Base-by-base conservation (phyloP, 176 grass and related monocot genomes). In the Pontederia crassipes region DNA sequence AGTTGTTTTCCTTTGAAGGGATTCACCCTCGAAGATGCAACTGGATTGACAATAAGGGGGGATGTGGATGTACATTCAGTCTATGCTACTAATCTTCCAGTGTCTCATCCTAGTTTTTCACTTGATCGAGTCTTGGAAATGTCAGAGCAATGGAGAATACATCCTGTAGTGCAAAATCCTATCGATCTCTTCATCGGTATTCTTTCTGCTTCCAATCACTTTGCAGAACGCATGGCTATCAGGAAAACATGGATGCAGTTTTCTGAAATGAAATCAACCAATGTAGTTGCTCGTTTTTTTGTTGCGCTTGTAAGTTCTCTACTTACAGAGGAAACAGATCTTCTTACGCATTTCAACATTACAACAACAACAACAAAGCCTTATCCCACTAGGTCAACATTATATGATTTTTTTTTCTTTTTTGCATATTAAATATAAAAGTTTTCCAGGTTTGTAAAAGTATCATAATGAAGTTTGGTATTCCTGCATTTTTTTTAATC, bases 191-290 rank as follows among this genome's bases (percentile, higher is more conserved):
- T 98, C 60, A 79, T 98, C 55, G 93, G 93, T 53, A 80, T 98
- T 78, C 68, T 98, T 18, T 98, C 87, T 56, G 79, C 93, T 48
- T 88, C 87, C 0, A 98, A 98, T 78, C 93, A 98, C 71, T 98
- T 98, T 27, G 93, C 87, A 45, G 93, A 98, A 59, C 82, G 93
- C 64, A 98, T 98, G 93, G 82, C 93, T 63, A 80, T 92, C 69
- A 88, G 93, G 62, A 98, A 98, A 82, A 98, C 87, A 12, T 98
- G 93, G 93, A 85, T 98, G 87, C 93, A 98, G 59, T 79, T 11
- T 70, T 77, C 82, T 74, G 74, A 91, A 61, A 88, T 98, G 29
- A 88, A 66, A 71, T 92, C 93, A 68, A 85, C 84, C 48, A 63
- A 74, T 66, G 87, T 80, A 59, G 79, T 92, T 53, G 87, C 79